phyloP scores from a whole-genome alignment of 2,329 filamentous ascomycete genomes.

The Bisporella sp. region DNA sequence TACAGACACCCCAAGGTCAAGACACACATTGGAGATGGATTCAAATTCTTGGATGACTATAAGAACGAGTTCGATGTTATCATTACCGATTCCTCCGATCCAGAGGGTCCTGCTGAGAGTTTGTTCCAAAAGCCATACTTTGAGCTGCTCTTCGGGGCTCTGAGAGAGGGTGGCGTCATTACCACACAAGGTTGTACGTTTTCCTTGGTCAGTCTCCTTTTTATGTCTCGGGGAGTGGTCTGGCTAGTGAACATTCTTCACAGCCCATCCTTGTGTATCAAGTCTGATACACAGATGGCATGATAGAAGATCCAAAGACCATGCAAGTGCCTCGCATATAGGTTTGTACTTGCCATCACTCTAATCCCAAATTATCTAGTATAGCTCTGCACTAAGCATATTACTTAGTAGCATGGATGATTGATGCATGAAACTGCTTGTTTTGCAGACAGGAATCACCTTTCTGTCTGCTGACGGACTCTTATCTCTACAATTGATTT shows the following conservation, averaged over 20 bases:
- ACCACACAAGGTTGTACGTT: conserved; percentile 99
- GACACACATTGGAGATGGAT: conserved; percentile 91
- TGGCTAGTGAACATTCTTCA: conserved; percentile 4
- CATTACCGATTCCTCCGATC: conserved; percentile 97
- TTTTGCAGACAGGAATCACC: too few species aligned
- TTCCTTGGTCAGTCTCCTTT: conserved; percentile 45
- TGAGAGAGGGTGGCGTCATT: conserved; percentile 94
- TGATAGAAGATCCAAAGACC: too few species aligned
- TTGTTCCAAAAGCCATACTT: conserved; percentile 99
- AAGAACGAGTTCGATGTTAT: conserved; percentile 99
- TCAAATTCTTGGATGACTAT: conserved; percentile 96
- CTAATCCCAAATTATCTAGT: too few species aligned
- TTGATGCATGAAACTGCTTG: too few species aligned
- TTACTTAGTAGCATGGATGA: too few species aligned
- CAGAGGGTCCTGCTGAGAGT: conserved; percentile 90
- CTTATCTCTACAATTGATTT: too few species aligned
- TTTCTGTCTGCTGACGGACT: too few species aligned
- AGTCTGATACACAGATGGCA: too few species aligned
- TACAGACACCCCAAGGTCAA: conserved; percentile 92
- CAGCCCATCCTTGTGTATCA: not conserved
- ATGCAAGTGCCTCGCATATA: too few species aligned
- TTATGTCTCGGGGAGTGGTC: conserved; percentile 3
- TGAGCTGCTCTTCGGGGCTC: conserved; percentile 81
- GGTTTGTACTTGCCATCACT: too few species aligned
- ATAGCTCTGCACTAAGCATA: too few species aligned